Evolutionary conservation across 2,329 filamentous ascomycete species (phyloP).

Genomic region (Phaeomoniella chlamydospora): DNA sequence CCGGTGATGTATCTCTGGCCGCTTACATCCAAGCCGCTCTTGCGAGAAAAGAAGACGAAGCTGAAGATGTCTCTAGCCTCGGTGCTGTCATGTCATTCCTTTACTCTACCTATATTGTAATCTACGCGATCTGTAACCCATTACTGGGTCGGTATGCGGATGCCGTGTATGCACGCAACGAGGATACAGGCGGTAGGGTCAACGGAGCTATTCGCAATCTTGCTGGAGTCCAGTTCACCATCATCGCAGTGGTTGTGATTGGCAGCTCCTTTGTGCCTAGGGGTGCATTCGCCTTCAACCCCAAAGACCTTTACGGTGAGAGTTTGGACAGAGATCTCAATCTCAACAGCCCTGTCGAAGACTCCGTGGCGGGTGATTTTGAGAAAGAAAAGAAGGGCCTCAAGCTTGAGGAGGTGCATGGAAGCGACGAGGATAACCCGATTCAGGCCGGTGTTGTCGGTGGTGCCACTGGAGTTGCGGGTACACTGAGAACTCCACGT

Average conservation of each 20-base stretch:
- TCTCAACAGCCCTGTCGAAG: too few species aligned
- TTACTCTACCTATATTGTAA: slow-evolving; percentile 34
- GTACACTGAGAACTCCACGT: too few species aligned
- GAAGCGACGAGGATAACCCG: too few species aligned
- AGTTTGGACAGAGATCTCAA: not conserved
- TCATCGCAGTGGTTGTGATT: slow-evolving; percentile 27
- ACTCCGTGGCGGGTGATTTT: too few species aligned
- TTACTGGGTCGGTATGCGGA: slow-evolving; percentile 33
- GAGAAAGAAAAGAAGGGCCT: too few species aligned
- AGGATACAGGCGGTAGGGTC: slow-evolving; percentile 19
- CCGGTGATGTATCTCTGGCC: slow-evolving; percentile 34
- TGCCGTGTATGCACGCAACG: slow-evolving; percentile 19
- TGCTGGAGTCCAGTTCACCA: slow-evolving; percentile 32
- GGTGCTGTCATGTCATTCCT: slow-evolving; percentile 38
- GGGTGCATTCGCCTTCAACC: slow-evolving; percentile 29
- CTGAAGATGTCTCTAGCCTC: slow-evolving; percentile 31
- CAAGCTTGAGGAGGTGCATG: too few species aligned
- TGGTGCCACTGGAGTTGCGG: too few species aligned
- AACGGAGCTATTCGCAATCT: slow-evolving; percentile 26
- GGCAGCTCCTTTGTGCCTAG: slow-evolving; percentile 31
- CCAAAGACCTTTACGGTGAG: slow-evolving; percentile 6
- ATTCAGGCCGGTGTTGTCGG: too few species aligned
- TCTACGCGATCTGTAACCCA: slow-evolving; percentile 29
- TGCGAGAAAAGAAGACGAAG: slow-evolving; percentile 27
- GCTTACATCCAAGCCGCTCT: slow-evolving; percentile 37